Conservation (phyloP, 345 rosid genomes). For the Triadica sebifera region DNA sequence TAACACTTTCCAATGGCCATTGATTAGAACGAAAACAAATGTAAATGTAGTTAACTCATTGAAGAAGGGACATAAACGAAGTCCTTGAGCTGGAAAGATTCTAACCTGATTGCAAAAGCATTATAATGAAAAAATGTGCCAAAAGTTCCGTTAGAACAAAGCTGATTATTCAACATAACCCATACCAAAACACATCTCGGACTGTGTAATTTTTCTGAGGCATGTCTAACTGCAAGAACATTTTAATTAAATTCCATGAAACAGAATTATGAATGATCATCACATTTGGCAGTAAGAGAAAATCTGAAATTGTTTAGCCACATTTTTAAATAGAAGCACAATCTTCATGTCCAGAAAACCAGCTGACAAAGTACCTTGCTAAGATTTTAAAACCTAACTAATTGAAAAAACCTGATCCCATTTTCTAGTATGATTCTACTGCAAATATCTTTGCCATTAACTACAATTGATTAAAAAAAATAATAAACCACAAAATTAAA, state of each 20-base stretch:
- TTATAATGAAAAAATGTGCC: constrained; percentile 79
- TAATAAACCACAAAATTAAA: not conserved
- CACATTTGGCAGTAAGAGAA: not conserved
- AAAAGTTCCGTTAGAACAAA: constrained; percentile 71
- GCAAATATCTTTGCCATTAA: not conserved
- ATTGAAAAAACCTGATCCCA: not conserved
- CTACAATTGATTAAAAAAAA: not conserved
- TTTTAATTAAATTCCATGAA: too few species aligned
- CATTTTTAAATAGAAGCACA: constrained; percentile 3
- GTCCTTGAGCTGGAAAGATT: constrained; percentile 11
- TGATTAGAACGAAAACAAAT: constrained; percentile 27
- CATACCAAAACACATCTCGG: constrained; percentile 58
- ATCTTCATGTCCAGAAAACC: not conserved
- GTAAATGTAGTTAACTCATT: constrained; percentile 6
- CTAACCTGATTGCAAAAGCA: constrained; percentile 84
- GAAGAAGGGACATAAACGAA: not conserved
- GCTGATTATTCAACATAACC: constrained; percentile 72
- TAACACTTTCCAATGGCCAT: constrained; percentile 74
- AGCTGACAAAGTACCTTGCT: not conserved
- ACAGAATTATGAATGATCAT: not conserved
- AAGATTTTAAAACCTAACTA: constrained; percentile 5
- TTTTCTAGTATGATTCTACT: not conserved
- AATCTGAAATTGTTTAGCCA: not conserved
- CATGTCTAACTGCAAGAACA: constrained; percentile 52
- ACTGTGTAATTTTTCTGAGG: constrained; percentile 61